Base-by-base conservation (phyloP, 352 stramenopile genomes). In the Pythium pyrilobum region DNA sequence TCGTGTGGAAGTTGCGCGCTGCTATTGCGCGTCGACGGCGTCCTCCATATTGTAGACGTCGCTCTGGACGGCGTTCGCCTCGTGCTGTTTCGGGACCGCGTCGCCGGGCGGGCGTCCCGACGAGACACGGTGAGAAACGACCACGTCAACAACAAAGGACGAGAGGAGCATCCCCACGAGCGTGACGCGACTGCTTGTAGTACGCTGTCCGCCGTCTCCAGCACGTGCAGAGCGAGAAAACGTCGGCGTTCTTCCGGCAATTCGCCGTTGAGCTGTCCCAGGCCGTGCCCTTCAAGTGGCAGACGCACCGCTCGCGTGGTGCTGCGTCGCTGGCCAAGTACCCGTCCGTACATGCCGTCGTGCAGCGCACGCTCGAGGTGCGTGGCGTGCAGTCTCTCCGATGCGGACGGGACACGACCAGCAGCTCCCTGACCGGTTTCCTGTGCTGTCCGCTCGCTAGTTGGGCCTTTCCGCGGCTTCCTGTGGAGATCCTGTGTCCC, bases 151-250 rank as follows among this genome's bases (percentile, higher is more conserved):
- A 15, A 21, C 4, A 3, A 8, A 28, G 15, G 41, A 36, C 24
- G 6, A 28, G 10, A 13, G 41, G 10, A 15, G n/a, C n/a, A n/a
- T n/a, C n/a, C n/a, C n/a, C n/a, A n/a, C n/a, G n/a, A n/a, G n/a
- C n/a, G n/a, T n/a, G n/a, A n/a, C n/a, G n/a, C n/a, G n/a, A n/a
- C n/a, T n/a, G n/a, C n/a, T 20, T 32, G 4, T 28, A 87, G 76
- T 75, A 72, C 20, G 76, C 71, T 7, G 56, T 87, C 33, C 73
- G 76, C 1, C 64, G 73, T 18, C 54, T 87, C 36, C 66, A 64
- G 29, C 52, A 74, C 36, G 64, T 54, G 3, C 56, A 52, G 32
- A 59, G 43, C 3, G 47, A 73, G 0, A 36, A 52, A 16, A 71
- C 29, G 51, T 54, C 18, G 28, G 36, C 43, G 16, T 29, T 50